Evolutionary conservation across 495 filamentous ascomycete genomes (phyloP).

Genomic region (Penicillium manginii): DNA sequence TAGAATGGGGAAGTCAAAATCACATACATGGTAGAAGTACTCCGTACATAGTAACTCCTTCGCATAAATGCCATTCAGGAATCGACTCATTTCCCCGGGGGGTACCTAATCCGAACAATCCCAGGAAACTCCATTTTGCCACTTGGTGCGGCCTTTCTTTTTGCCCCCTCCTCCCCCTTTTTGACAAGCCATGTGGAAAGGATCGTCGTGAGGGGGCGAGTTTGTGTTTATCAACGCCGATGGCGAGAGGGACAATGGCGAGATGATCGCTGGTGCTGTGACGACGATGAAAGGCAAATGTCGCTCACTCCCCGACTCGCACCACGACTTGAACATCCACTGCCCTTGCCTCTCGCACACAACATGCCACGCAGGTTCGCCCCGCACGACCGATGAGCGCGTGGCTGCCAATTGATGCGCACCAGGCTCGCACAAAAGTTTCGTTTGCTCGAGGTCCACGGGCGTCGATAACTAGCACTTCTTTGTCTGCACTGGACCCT

Average conservation of each 20-base stretch:
- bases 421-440: slow-evolving; percentile 69
- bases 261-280: background rate
- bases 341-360: slow-evolving; percentile 71
- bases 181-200: background rate
- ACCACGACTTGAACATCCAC: slow-evolving; percentile 68
- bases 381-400: slow-evolving; percentile 67
- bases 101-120: too few species aligned
- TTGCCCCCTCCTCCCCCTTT: background rate
- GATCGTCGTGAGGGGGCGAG: background rate
- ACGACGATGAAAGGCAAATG: background rate
- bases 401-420: slow-evolving; percentile 68
- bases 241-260: background rate
- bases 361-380: slow-evolving; percentile 67
- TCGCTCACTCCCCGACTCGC: slow-evolving; percentile 49
- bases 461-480: slow-evolving; percentile 52
- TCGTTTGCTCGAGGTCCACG: slow-evolving; percentile 60
- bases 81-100: background rate
- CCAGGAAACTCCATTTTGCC: background rate
- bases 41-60: too few species aligned
- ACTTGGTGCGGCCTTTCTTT: slow-evolving; percentile 8
- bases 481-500: slow-evolving; percentile 25
- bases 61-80: background rate
- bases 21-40: too few species aligned
- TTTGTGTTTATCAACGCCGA: background rate
- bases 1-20: background rate